These are phyloP conservation scores for Zelopaecilomyces penicillatus DNA, from an alignment of 2,329 filamentous ascomycete genomes.

Conservation along the genomic window DNA sequence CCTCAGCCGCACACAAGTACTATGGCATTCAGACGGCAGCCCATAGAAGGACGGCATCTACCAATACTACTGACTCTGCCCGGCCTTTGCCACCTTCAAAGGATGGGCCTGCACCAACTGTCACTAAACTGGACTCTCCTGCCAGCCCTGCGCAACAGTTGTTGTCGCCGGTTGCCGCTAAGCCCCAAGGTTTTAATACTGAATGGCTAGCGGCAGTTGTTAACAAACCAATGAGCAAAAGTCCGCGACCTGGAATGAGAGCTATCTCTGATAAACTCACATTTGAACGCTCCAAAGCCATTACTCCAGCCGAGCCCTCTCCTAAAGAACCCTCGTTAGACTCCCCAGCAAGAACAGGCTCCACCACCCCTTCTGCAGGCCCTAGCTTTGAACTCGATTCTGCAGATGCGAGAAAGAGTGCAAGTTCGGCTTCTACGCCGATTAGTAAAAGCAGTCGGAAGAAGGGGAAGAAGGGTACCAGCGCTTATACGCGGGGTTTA, in stretches of 20 bases:
- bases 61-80: conserved; percentile 46
- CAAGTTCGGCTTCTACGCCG: conserved; percentile 39
- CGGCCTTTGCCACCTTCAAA: conserved; percentile 44
- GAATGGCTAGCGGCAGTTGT: conserved; percentile 47
- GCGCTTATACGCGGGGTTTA: conserved; percentile 82
- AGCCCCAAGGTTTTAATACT: conserved; percentile 36
- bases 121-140: conserved; percentile 51
- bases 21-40: conserved; percentile 44
- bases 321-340: conserved; percentile 44
- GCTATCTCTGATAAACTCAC: conserved; percentile 73
- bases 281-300: conserved; percentile 45
- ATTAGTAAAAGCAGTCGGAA: conserved; percentile 44
- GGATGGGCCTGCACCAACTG: conserved; percentile 45
- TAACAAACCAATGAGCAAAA: conserved; percentile 41
- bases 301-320: conserved; percentile 41
- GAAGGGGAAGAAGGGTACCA: conserved; percentile 90
- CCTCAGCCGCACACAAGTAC: conserved; percentile 61
- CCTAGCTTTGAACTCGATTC: conserved; percentile 75
- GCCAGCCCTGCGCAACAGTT: conserved; percentile 29
- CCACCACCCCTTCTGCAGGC: conserved; percentile 56
- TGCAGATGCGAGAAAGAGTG: conserved; percentile 53
- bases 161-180: conserved; percentile 37
- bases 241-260: conserved; percentile 60
- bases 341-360: conserved; percentile 69
- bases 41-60: conserved; percentile 54